Conservation (phyloP, 768 basidiomycete genomes). For the Hygrophorus russula region DNA sequence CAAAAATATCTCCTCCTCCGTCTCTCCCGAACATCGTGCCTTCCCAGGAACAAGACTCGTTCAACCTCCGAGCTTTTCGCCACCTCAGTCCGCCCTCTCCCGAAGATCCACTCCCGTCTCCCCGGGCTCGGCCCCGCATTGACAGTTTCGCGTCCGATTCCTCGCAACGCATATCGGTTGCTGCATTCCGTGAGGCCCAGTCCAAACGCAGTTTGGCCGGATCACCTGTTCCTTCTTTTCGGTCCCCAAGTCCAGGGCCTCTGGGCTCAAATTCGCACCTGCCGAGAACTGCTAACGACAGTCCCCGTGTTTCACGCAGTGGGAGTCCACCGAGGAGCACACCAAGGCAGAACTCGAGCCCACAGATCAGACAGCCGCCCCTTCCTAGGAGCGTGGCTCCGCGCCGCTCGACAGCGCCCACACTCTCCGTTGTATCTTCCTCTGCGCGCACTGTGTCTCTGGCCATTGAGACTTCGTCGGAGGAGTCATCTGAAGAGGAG, state of each 20-base stretch:
- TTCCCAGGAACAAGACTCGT: conserved; percentile 27
- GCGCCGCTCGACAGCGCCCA: too few species aligned
- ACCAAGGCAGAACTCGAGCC: too few species aligned
- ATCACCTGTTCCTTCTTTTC: conserved; percentile 44
- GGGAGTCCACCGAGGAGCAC: too few species aligned
- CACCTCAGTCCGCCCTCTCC: conserved; percentile 43
- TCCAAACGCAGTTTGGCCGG: conserved; percentile 51
- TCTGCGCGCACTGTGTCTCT: too few species aligned
- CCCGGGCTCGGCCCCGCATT: conserved; percentile 31
- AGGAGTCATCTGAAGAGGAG: conserved; percentile 23
- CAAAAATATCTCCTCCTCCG: conserved; percentile 20
- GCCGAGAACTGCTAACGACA: too few species aligned
- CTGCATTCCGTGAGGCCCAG: conserved; percentile 72
- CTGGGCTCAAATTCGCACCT: too few species aligned
- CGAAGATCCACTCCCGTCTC: conserved; percentile 10
- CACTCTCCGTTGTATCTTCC: too few species aligned
- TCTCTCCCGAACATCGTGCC: conserved; percentile 12
- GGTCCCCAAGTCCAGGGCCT: conserved; percentile 23
- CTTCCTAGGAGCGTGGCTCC: too few species aligned
- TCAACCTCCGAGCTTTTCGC: conserved; percentile 67
- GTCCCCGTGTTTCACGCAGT: too few species aligned
- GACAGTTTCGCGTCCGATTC: conserved; percentile 50
- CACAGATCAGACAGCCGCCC: too few species aligned
- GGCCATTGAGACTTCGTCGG: conserved; percentile 12
- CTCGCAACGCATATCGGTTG: conserved; percentile 69